Evolutionary conservation across 257 asterid species (phyloP).

Genomic region (Jacaranda copaia): DNA sequence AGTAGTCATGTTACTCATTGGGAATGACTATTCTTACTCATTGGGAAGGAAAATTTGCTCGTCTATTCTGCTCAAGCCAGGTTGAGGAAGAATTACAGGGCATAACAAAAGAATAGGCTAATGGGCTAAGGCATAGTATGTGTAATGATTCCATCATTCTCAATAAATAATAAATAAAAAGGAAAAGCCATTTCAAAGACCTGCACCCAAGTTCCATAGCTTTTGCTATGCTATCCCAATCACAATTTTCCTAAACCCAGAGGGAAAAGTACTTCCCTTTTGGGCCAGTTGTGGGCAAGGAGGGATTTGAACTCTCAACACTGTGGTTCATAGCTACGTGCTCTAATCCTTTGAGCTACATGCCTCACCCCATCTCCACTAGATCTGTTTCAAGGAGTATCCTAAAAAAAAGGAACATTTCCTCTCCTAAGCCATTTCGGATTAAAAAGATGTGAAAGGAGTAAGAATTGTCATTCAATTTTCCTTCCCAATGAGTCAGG

Average conservation of each 20-base stretch:
- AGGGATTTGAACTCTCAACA: background rate
- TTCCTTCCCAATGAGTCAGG: too few species aligned
- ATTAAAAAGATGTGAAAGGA: too few species aligned
- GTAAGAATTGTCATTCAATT: too few species aligned
- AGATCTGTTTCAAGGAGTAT: background rate
- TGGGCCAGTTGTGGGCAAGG: slow-evolving; percentile 2
- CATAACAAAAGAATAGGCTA: too few species aligned
- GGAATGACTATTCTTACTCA: too few species aligned
- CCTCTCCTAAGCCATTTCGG: background rate
- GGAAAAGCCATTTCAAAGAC: background rate
- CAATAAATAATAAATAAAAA: background rate
- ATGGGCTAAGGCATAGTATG: too few species aligned
- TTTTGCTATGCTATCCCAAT: background rate
- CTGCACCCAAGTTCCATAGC: background rate
- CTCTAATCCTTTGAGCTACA: slow-evolving; percentile 29
- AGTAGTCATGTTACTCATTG: too few species aligned
- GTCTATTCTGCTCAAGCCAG: too few species aligned
- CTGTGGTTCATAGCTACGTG: slow-evolving; percentile 20
- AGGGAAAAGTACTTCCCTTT: background rate
- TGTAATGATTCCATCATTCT: too few species aligned
- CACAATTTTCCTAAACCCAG: too few species aligned
- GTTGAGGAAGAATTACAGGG: too few species aligned
- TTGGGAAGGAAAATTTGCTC: too few species aligned
- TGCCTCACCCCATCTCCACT: slow-evolving; percentile 16
- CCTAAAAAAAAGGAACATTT: background rate